Percentiles rank a stretch among this genome's conserved stretches.
phyloP scores from a whole-genome alignment of 2,329 filamentous ascomycete genomes.

The Neopestalotiopsis rosae region DNA sequence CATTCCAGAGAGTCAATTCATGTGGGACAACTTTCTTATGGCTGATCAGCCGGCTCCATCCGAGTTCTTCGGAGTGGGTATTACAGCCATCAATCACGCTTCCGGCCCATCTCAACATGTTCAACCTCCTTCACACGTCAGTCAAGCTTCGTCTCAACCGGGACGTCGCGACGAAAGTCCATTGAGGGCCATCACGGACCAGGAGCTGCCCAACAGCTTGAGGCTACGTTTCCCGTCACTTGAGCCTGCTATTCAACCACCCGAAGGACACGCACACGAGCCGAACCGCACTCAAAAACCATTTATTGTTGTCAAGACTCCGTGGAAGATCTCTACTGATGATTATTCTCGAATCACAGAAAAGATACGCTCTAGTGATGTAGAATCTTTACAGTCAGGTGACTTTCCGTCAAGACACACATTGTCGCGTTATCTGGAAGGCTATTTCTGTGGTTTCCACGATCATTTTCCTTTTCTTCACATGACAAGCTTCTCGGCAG shows the following conservation, averaged over 20 bases:
- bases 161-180: neutral
- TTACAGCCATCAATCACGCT: neutral
- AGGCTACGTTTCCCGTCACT: neutral
- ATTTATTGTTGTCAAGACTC: neutral
- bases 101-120: neutral
- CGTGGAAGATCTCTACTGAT: neutral
- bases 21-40: neutral
- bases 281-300: neutral
- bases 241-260: neutral
- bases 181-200: neutral
- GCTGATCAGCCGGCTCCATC: neutral
- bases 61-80: neutral
- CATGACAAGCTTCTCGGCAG: slow-evolving; percentile 50
- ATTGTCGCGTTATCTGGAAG: slow-evolving; percentile 53
- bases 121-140: neutral
- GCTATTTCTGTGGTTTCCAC: slow-evolving; percentile 55
- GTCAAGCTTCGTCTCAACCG: neutral
- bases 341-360: neutral
- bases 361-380: neutral
- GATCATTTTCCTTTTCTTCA: slow-evolving; percentile 58
- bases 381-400: neutral
- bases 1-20: neutral
- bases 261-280: neutral
- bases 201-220: neutral
- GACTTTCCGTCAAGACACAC: slow-evolving; percentile 51